These are phyloP conservation scores for Paraconiothyrium brasiliense DNA, from an alignment of 2,329 filamentous ascomycete species.

Conservation along the genomic window DNA sequence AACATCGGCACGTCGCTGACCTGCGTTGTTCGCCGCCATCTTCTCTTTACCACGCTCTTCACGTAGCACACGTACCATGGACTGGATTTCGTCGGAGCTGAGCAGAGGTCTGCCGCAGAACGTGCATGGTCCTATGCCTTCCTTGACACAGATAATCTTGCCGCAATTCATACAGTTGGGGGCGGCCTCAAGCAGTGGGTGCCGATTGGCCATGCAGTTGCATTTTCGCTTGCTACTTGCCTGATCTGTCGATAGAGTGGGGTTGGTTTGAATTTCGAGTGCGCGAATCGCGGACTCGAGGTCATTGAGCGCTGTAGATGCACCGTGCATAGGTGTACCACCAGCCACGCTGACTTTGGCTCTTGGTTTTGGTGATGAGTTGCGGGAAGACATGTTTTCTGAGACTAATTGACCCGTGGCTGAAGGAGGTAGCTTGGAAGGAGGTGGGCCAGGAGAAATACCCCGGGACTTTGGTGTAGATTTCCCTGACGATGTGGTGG, in stretches of 20 bases:
- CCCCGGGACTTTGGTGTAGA: constrained; percentile 48
- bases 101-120: constrained; percentile 84
- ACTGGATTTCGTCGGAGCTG: constrained; percentile 76
- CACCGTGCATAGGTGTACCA: constrained; percentile 82
- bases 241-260: constrained; percentile 66
- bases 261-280: constrained; percentile 92
- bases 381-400: constrained; percentile 69
- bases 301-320: constrained; percentile 75
- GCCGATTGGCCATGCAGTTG: constrained; percentile 86
- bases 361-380: constrained; percentile 60
- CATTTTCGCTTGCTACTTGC: constrained; percentile 72
- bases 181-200: constrained; percentile 87
- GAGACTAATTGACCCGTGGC: constrained; percentile 83
- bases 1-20: constrained; percentile 73
- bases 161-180: constrained; percentile 94
- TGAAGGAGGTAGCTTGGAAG: constrained; percentile 68
- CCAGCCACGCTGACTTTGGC: constrained; percentile 79
- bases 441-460: constrained; percentile 56
- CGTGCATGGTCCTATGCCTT: constrained; percentile 92
- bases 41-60: constrained; percentile 88
- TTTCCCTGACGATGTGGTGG: constrained; percentile 38
- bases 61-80: constrained; percentile 83
- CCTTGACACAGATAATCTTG: constrained; percentile 93
- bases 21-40: constrained; percentile 80
- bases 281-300: constrained; percentile 82